Evolutionary conservation across 305 asterid species (phyloP), one percentile per base, ranked within the genome.

Genomic region (Rubia tinctorum): DNA sequence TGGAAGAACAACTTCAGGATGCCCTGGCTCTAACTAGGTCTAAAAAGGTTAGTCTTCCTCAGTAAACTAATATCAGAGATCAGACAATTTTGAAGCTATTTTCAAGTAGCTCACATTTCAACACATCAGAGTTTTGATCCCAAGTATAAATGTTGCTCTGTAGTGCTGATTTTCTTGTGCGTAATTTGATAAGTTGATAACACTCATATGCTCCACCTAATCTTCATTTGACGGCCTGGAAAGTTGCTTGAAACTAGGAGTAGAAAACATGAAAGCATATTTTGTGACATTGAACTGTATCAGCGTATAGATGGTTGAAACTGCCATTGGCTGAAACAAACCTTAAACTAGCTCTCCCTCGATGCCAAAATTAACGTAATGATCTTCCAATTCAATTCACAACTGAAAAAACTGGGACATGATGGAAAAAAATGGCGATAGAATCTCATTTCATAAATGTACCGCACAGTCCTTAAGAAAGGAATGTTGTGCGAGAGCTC

Each of bases 1-100:
- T 89, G 77, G 88, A 89, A 76, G 74, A 81, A 44, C 85, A 89
- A 73, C 76, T 89, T 37, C 83, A 82, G 74, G 69, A 74, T 70
- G 88, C 95, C 39, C 83, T 89, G 64, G 17, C 60, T 55, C 83
- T 75, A 71, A 75, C 86, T 25, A 84, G 88, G 80, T 71, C 77
- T 10, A 75, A 81, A 66, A 84, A 89, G 92, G 94, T 86, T 67
- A 5, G 37, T 58, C 69, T 9, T 30, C 37, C 22, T 25, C 27
- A 17, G 39, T 66, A 18, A 40, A 17, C 58, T 51, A 51, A 64
- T 64, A 10, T 22, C 71, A 39, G 55, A 42, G 10, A 22, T 71
- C 22, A 22, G 14, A 56, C 56, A 18, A 11, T 14, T 13, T 56
- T 44, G 51, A 70, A 55, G 66, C 37, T 10, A 34, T 2, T 18